Conservation (phyloP, 495 filamentous ascomycete genomes). For the Hyaloscypha bicolor region DNA sequence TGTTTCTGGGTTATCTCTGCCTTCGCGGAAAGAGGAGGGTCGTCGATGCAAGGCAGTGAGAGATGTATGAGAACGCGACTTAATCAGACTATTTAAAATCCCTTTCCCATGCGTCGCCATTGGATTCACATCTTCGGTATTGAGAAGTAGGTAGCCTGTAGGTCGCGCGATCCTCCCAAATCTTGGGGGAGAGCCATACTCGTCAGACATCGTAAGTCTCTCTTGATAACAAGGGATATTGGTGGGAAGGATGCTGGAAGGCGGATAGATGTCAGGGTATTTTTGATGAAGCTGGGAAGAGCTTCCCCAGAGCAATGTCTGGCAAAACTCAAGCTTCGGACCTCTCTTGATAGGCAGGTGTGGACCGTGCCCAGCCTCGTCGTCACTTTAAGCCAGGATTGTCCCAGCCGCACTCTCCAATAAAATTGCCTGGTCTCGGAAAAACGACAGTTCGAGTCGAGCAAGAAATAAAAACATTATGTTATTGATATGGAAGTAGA, state of each 20-base stretch:
- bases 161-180: constrained; percentile 29
- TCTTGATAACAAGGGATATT: not conserved
- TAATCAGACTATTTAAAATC: constrained; percentile 41
- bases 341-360: too few relatives aligned
- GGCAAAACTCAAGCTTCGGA: not conserved
- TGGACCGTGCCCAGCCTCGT: too few relatives aligned
- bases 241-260: not conserved
- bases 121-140: constrained; percentile 27
- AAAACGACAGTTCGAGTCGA: too few relatives aligned
- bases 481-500: too few relatives aligned
- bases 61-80: constrained; percentile 36
- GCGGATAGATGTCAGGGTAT: not conserved
- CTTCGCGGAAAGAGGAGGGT: constrained; percentile 19
- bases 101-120: constrained; percentile 38
- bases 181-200: constrained; percentile 21
- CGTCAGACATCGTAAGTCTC: constrained; percentile 4
- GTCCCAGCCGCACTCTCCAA: too few relatives aligned
- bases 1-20: constrained; percentile 5
- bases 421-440: too few relatives aligned
- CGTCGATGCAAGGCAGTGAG: constrained; percentile 13
- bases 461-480: too few relatives aligned
- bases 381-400: too few relatives aligned
- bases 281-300: not conserved
- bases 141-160: constrained; percentile 28
- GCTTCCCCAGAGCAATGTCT: not conserved